A percentile compares a stretch with the other conserved stretches of the same genome.
Evolutionary conservation across 2,329 filamentous ascomycete genomes (phyloP).

Genomic region (Fusarium clavum): DNA sequence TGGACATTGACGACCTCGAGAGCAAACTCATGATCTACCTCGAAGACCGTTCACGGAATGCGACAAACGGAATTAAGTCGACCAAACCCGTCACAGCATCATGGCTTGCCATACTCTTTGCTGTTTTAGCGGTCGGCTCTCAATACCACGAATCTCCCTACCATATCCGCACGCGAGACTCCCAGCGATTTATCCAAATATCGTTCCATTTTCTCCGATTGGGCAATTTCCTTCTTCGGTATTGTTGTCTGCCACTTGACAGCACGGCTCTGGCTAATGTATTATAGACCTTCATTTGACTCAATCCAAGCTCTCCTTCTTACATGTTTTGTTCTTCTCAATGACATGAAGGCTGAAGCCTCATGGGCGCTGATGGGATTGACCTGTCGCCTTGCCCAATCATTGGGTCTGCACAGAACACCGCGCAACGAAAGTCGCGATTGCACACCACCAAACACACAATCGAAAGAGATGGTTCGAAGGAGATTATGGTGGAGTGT

Average conservation of each 20-base stretch:
- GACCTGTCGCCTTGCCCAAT: slow-evolving; percentile 73
- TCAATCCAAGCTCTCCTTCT: slow-evolving; percentile 73
- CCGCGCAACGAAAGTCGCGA: slow-evolving; percentile 59
- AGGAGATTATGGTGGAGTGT: slow-evolving; percentile 73
- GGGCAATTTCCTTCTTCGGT: slow-evolving; percentile 72
- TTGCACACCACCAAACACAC: slow-evolving; percentile 56
- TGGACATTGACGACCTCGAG: slow-evolving; percentile 74
- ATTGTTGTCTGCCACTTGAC: slow-evolving; percentile 17
- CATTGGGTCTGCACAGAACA: slow-evolving; percentile 68
- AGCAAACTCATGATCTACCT: slow-evolving; percentile 73
- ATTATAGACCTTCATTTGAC: slow-evolving; percentile 68
- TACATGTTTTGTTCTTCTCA: slow-evolving; percentile 71
- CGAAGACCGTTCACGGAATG: slow-evolving; percentile 70
- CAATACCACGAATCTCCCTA: slow-evolving; percentile 75
- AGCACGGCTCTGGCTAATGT: slow-evolving; percentile 8
- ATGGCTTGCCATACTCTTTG: slow-evolving; percentile 74
- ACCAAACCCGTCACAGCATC: slow-evolving; percentile 69
- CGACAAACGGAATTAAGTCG: slow-evolving; percentile 58
- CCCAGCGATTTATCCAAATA: slow-evolving; percentile 71
- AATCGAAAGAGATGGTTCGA: slow-evolving; percentile 66
- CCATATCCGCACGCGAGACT: slow-evolving; percentile 68
- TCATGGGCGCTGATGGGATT: slow-evolving; percentile 74
- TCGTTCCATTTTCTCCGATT: slow-evolving; percentile 74
- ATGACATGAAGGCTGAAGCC: slow-evolving; percentile 77
- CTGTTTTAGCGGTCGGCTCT: slow-evolving; percentile 72